phyloP scores from a whole-genome alignment of 2,329 filamentous ascomycete species.

The Akanthomyces lecanii region DNA sequence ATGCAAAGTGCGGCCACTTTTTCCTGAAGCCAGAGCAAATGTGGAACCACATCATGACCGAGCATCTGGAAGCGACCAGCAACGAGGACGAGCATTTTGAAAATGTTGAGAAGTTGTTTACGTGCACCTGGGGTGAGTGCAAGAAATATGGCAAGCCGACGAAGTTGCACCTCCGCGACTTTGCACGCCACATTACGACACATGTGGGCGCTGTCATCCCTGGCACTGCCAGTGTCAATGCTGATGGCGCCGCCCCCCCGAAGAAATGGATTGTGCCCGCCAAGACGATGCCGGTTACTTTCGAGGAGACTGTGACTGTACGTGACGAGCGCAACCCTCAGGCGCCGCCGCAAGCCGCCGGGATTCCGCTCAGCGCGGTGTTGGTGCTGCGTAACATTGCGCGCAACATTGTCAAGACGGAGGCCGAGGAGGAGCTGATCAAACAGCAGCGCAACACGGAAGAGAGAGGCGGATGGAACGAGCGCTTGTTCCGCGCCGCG shows the following conservation, averaged over 20 bases:
- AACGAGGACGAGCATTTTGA: slow-evolving; percentile 54
- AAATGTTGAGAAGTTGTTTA: slow-evolving; percentile 49
- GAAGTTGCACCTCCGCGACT: slow-evolving; percentile 44
- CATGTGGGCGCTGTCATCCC: slow-evolving; percentile 51
- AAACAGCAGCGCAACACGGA: slow-evolving; percentile 43
- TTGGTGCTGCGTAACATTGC: slow-evolving; percentile 77
- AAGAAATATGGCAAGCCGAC: slow-evolving; percentile 47
- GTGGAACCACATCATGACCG: slow-evolving; percentile 65
- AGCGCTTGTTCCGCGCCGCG: slow-evolving; percentile 62
- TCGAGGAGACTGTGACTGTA: slow-evolving; percentile 52
- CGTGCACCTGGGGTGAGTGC: slow-evolving; percentile 67
- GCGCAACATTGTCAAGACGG: slow-evolving; percentile 59
- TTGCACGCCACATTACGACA: slow-evolving; percentile 63
- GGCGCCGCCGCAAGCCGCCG: slow-evolving; percentile 60
- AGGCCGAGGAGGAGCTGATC: slow-evolving; percentile 51
- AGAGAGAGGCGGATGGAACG: slow-evolving; percentile 59
- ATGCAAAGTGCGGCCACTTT: slow-evolving; percentile 54
- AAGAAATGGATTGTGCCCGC: slow-evolving; percentile 49
- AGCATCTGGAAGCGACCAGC: slow-evolving; percentile 57
- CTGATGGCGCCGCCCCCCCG: background rate
- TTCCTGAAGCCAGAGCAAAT: slow-evolving; percentile 61
- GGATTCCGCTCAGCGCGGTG: slow-evolving; percentile 73
- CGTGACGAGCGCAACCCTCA: slow-evolving; percentile 57
- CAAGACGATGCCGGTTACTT: slow-evolving; percentile 50
- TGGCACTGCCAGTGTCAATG: slow-evolving; percentile 22